Base-by-base conservation (phyloP, 805 yeast genomes). In the Saccharomycopsis guyanensis region DNA sequence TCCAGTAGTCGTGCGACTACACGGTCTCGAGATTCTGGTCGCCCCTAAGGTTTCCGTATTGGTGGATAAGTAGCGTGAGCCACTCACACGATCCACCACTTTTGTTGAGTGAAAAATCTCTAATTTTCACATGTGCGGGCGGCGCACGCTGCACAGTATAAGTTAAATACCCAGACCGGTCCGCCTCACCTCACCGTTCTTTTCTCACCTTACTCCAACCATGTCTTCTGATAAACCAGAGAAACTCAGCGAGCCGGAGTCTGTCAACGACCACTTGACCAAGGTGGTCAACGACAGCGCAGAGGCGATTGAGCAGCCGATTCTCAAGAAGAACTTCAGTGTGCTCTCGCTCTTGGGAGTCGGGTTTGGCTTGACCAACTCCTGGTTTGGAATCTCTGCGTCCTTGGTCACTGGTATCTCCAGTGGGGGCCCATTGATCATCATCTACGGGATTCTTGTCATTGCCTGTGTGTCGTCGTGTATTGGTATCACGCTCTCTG, bases 311-410 rank as follows among this genome's bases (percentile, higher is more conserved):
- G 53, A 43, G 4, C 53, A 53, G 15, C 64, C 62, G 3, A 61
- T 60, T 48, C 46, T 65, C 24, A 57, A 59, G 40, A 68, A 69
- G 54, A 61, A 63, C 34, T 73, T 72, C 54, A 61, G 65, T n/a
- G 60, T 71, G 40, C 59, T 68, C 63, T 69, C 80, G 1, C 58
- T 77, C 1, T 57, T 77, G 34, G 82, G 81, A 43, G 75, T 76
- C 29, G 80, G 80, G 7, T 77, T 76, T 53, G 80, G 81, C 12
- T 59, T 77, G 36, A 76, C 81, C 13, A 76, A 75, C 56, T 74
- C 80, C 1, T 77, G 82, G 82, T 70, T 72, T 49, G 82, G 82
- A 46, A 71, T 77, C 19, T 70, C 79, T 10, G 77, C 80, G 3
- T 68, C 79, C 1, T 63, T 76, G 51, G 67, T 72, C 33, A 67